Evolutionary conservation across 1,284 basidiomycete species (phyloP), one percentile per base, ranked within the genome.

Genomic region (Sanghuangporus baumii): DNA sequence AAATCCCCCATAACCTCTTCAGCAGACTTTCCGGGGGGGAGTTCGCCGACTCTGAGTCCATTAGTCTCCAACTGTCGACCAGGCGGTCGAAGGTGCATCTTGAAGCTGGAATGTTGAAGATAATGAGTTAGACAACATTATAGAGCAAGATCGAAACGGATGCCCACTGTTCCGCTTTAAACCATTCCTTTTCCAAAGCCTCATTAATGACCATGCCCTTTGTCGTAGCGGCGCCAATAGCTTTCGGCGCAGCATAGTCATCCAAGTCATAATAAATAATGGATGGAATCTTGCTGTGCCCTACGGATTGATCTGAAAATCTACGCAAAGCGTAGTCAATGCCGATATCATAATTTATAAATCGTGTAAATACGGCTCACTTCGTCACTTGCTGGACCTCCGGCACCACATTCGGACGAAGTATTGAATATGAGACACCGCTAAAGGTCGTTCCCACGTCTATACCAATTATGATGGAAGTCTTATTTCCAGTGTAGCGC

Each of bases 1-100:
- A 88, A 91, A 74, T 91, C 89, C 67, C 85, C 87, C 67, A 91
- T 89, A 55, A 90, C 86, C 66, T 89, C 79, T 2, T 88, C 82
- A 36, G 88, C 80, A 0, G 81, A 79, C 70, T 87, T 88, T 26
- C 78, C 74, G 14, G 75, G 77, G 0, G 88, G 89, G 37, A 91
- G 79, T 5, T 80, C 75, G 9, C 81, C 81, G 52, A 89, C 78
- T 4, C 83, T 82, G 82, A 90, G 89, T 37, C 88, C 89, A 71
- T 91, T 90, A 85, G 89, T 89, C 71, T 85, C 80, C 56, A 90
- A 79, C 67, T 84, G 81, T 88, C 89, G 89, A 12, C 84, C 78
- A 61, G 83, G 82, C 23, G 89, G 89, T 11, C 89, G 80, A 58
- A 91, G 76, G 62, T 87, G 86, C 65, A 91, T 79, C 72, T 91